Evolutionary conservation across 2,329 filamentous ascomycete genomes (phyloP).

Genomic region (Dothiorella sarmentorum): DNA sequence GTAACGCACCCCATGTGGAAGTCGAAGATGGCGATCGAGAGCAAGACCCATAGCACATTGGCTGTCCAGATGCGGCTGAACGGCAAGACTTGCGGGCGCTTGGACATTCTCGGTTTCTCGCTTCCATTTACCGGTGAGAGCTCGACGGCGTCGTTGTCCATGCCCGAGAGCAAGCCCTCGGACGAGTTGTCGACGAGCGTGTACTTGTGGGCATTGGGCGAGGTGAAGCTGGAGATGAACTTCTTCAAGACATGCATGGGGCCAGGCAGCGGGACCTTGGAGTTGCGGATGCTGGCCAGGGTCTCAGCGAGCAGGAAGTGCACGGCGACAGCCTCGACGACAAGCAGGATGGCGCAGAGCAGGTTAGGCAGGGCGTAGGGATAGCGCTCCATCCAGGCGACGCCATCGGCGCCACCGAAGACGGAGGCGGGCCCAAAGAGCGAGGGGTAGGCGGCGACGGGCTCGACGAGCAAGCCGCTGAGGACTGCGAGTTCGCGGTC

Average conservation of each 20-base stretch:
- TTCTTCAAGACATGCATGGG: neutral
- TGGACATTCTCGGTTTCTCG: slow-evolving; percentile 26
- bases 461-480: slow-evolving; percentile 62
- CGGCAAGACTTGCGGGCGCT: slow-evolving; percentile 42
- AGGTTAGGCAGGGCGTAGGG: slow-evolving; percentile 63
- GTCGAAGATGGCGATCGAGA: slow-evolving; percentile 66
- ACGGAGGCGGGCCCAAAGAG: slow-evolving; percentile 56
- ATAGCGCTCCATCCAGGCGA: slow-evolving; percentile 59
- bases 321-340: slow-evolving; percentile 51
- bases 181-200: slow-evolving; percentile 10
- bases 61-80: slow-evolving; percentile 52
- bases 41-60: slow-evolving; percentile 55
- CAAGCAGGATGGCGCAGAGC: slow-evolving; percentile 56
- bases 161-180: slow-evolving; percentile 23
- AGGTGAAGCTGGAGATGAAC: slow-evolving; percentile 13
- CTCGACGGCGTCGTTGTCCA: slow-evolving; percentile 30
- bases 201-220: neutral
- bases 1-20: slow-evolving; percentile 57
- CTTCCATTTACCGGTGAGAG: slow-evolving; percentile 30
- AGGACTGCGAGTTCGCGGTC: slow-evolving; percentile 43
- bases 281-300: slow-evolving; percentile 23
- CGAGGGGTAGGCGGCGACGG: slow-evolving; percentile 52
- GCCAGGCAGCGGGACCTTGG: neutral
- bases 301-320: slow-evolving; percentile 60
- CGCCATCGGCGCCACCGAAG: slow-evolving; percentile 52